phyloP scores from a whole-genome alignment of 805 yeast genomes.

The Hanseniaspora pseudoguilliermondii region DNA sequence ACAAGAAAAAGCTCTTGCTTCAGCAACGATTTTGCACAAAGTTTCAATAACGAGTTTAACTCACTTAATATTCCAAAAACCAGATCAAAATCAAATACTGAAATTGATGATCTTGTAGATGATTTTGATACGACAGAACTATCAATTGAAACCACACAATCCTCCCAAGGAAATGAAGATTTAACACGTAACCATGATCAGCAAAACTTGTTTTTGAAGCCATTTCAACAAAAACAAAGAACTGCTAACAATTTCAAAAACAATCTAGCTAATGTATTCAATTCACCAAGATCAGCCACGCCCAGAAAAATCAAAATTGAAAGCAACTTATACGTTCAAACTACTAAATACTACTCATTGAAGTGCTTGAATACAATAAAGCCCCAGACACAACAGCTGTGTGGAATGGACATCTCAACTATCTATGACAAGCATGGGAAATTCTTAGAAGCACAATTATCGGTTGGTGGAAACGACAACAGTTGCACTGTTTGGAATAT shows the following conservation, averaged over 20 bases:
- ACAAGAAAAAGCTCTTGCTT: not conserved
- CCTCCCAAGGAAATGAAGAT: not conserved
- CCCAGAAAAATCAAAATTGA: not conserved
- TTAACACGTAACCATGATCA: not conserved
- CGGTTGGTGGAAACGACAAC: constrained; percentile 80
- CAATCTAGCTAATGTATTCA: not conserved
- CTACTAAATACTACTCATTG: not conserved
- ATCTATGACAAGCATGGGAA: constrained; percentile 24
- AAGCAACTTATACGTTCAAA: not conserved
- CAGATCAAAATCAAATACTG: not conserved
- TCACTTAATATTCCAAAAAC: not conserved
- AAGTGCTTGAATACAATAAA: constrained; percentile 20
- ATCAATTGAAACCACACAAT: not conserved
- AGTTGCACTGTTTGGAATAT: constrained; percentile 69
- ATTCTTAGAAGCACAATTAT: constrained; percentile 33
- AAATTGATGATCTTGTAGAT: not conserved
- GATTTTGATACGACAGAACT: not conserved
- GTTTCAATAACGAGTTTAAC: not conserved
- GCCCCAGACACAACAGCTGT: constrained; percentile 46
- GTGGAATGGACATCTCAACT: constrained; percentile 31
- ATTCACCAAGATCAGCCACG: not conserved
- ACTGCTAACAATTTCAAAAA: not conserved
- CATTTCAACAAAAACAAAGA: not conserved
- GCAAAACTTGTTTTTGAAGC: not conserved
- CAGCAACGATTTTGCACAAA: not conserved